These are phyloP conservation scores for Fusarium hainanense DNA, from an alignment of 2,329 filamentous ascomycete species.

Conservation along the genomic window DNA sequence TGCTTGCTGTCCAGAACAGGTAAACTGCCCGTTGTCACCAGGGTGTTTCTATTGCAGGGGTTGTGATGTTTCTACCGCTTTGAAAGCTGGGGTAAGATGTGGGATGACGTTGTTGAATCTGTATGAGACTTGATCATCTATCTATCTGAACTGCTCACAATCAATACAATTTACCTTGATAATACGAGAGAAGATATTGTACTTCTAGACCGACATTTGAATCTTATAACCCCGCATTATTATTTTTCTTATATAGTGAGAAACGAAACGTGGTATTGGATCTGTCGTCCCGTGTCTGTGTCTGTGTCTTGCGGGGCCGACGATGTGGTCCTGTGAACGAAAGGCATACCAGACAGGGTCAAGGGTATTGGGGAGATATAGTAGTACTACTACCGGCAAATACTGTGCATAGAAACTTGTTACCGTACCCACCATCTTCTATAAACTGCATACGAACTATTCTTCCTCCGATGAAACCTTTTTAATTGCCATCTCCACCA, in stretches of 20 bases:
- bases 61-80: constrained; percentile 15
- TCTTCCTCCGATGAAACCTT: constrained; percentile 5
- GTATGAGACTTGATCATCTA: neutral
- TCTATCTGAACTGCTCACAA: neutral
- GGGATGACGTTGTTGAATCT: constrained; percentile 16
- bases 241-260: neutral
- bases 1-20: neutral
- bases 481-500: constrained; percentile 25
- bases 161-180: neutral
- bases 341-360: neutral
- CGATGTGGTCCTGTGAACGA: neutral
- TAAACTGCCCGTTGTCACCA: constrained; percentile 10
- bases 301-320: neutral
- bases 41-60: constrained; percentile 1
- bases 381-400: neutral
- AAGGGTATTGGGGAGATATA: neutral
- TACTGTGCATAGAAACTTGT: neutral
- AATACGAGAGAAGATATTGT: neutral
- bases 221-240: neutral
- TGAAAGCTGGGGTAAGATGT: constrained; percentile 15
- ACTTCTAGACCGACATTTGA: neutral
- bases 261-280: neutral
- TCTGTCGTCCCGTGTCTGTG: neutral
- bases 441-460: neutral
- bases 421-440: constrained; percentile 20